Evolutionary conservation across 768 basidiomycete species (phyloP).

Genomic region (Leccinum longicurvipes): DNA sequence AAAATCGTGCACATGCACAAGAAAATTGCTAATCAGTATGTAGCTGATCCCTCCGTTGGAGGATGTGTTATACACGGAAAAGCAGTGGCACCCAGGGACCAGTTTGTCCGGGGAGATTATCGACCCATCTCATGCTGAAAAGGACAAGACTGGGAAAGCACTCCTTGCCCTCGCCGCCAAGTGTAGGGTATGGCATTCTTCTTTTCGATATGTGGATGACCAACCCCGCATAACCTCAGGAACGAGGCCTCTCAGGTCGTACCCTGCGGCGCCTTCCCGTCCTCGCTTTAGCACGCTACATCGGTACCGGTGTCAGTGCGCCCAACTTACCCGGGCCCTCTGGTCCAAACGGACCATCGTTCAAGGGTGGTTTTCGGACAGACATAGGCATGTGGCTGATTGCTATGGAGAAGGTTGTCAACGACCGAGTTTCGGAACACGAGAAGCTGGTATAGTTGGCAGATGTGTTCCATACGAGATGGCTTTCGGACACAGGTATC

Average conservation of each 20-base stretch:
- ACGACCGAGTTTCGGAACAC: slow-evolving; percentile 51
- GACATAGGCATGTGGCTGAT: slow-evolving; percentile 73
- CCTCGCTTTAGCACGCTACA: slow-evolving; percentile 82
- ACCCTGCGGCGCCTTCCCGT: slow-evolving; percentile 92
- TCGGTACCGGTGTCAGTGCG: slow-evolving; percentile 45
- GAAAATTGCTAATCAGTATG: slow-evolving; percentile 2
- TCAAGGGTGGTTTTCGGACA: slow-evolving; percentile 16
- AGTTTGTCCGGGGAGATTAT: slow-evolving; percentile 5
- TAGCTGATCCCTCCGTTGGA: slow-evolving; percentile 63
- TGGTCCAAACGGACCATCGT: slow-evolving; percentile 2
- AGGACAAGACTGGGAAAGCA: slow-evolving; percentile 52
- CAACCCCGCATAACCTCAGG: slow-evolving; percentile 33
- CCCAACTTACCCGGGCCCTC: slow-evolving; percentile 13
- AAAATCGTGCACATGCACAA: not conserved
- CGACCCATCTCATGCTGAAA: slow-evolving; percentile 41
- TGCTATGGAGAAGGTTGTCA: slow-evolving; percentile 78
- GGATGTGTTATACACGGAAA: slow-evolving; percentile 38
- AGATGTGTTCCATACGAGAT: not conserved
- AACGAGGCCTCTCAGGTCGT: slow-evolving; percentile 87
- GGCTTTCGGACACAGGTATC: not conserved
- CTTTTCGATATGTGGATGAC: not conserved
- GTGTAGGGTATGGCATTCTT: slow-evolving; percentile 64
- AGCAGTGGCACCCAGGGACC: slow-evolving; percentile 4
- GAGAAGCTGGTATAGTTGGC: slow-evolving; percentile 39
- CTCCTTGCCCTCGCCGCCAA: slow-evolving; percentile 67